Conservation (phyloP, 768 basidiomycete species). For the Pulveroboletus sp. region DNA sequence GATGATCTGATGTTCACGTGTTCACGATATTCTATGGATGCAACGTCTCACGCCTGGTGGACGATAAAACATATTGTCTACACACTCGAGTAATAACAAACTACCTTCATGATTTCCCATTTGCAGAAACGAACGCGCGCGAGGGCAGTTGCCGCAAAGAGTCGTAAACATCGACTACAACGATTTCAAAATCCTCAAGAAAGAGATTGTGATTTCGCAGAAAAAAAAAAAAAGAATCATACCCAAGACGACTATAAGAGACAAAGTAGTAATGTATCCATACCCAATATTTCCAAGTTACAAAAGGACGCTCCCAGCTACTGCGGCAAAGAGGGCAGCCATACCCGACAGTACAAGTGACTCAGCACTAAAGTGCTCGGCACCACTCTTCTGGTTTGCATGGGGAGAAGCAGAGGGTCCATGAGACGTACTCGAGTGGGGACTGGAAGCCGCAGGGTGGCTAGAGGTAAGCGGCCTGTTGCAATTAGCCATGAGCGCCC, state of each 20-base stretch:
- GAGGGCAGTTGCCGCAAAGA: no score
- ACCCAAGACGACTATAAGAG: not conserved
- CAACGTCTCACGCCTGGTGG: not conserved
- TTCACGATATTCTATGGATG: constrained; percentile 11
- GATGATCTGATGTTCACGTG: constrained; percentile 6
- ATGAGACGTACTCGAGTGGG: constrained; percentile 10
- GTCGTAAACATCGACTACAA: no score
- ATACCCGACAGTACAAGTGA: constrained; percentile 24
- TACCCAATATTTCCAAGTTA: constrained; percentile 4
- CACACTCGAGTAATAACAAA: no score
- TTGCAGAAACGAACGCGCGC: not conserved
- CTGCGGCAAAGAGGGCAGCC: constrained; percentile 19
- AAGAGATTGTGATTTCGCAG: not conserved
- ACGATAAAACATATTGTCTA: no score
- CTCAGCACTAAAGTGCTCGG: constrained; percentile 20
- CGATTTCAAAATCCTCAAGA: not conserved
- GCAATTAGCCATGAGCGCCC: not conserved
- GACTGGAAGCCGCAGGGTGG: not conserved
- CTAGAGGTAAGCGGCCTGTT: constrained; percentile 3
- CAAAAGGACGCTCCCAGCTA: constrained; percentile 21
- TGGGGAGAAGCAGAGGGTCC: constrained; percentile 19
- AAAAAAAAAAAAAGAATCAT: constrained; percentile 2
- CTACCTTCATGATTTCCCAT: no score
- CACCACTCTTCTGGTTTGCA: constrained; percentile 33
- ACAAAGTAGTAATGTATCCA: constrained; percentile 11